Conservation (phyloP, 345 rosid genomes). For the Combretum micranthum region DNA sequence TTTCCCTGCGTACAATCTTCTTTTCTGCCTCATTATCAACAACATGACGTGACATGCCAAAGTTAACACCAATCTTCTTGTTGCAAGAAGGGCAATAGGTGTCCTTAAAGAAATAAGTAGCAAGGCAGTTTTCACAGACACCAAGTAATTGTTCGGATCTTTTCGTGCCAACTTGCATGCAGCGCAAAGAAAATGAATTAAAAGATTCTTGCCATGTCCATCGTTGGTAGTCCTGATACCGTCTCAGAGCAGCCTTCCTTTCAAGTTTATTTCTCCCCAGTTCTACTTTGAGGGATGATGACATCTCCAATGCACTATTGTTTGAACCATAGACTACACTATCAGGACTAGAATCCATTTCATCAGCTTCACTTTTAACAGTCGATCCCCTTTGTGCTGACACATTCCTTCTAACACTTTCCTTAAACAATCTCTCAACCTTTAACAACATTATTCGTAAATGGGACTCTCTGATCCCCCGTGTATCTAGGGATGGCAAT, state of each 20-base stretch:
- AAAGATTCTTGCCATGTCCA: constrained; percentile 80
- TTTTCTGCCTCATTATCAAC: constrained; percentile 36
- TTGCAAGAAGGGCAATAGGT: constrained; percentile 65
- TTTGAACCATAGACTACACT: constrained; percentile 45
- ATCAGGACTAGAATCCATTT: constrained; percentile 35
- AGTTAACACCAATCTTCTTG: constrained; percentile 34
- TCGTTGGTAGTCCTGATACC: constrained; percentile 70
- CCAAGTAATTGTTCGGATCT: constrained; percentile 47
- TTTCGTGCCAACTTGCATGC: constrained; percentile 53
- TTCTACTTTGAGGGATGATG: constrained; percentile 63
- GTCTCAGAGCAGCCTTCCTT: constrained; percentile 51
- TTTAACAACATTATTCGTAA: constrained; percentile 82
- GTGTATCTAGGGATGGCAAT: constrained; percentile 68
- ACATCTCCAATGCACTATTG: constrained; percentile 36
- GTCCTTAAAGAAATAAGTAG: constrained; percentile 41
- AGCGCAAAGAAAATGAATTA: constrained; percentile 34
- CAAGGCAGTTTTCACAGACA: constrained; percentile 61
- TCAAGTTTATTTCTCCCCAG: constrained; percentile 64
- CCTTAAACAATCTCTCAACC: constrained; percentile 73
- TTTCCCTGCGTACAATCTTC: constrained; percentile 24
- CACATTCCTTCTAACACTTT: constrained; percentile 33
- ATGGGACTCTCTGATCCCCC: constrained; percentile 95
- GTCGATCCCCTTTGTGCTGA: constrained; percentile 24
- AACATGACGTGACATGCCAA: constrained; percentile 28
- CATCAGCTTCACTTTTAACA: constrained; percentile 30